Percentiles rank a stretch among this genome's conserved stretches.
Evolutionary conservation across 164 flowering plant species (phyloP).

Genomic region (Vitis riparia): DNA sequence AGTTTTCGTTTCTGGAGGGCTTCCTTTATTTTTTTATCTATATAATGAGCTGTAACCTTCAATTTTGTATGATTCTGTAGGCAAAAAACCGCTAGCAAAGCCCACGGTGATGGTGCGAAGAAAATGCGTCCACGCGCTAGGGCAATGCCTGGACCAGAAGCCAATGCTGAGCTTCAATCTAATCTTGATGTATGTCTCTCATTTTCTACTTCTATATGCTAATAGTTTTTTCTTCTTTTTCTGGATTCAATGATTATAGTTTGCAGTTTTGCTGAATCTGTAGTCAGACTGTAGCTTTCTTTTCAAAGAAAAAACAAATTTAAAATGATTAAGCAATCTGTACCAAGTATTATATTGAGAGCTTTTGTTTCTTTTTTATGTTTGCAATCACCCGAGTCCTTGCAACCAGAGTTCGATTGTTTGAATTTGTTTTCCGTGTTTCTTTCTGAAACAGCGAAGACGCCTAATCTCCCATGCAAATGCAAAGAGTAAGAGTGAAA

Average conservation of each 20-base stretch:
- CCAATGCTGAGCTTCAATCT: slow-evolving; percentile 51
- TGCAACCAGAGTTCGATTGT: no score
- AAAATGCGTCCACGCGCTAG: slow-evolving; percentile 37
- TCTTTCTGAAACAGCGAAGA: slow-evolving; percentile 31
- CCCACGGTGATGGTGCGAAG: slow-evolving; percentile 33
- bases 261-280: neutral
- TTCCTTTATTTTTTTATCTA: neutral
- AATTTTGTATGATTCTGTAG: slow-evolving; percentile 17
- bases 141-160: slow-evolving; percentile 42
- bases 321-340: no score
- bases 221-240: neutral
- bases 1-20: neutral
- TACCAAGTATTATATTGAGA: no score
- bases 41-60: neutral
- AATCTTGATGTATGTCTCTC: slow-evolving; percentile 40
- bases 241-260: neutral
- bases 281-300: neutral
- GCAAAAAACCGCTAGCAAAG: slow-evolving; percentile 32
- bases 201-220: neutral
- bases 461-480: slow-evolving; percentile 44
- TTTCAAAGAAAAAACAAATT: no score
- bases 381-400: neutral
- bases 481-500: slow-evolving; percentile 58
- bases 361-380: neutral
- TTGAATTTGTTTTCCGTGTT: neutral